Evolutionary conservation across 1,284 basidiomycete species (phyloP).

Genomic region (Phenoliferia sp.): DNA sequence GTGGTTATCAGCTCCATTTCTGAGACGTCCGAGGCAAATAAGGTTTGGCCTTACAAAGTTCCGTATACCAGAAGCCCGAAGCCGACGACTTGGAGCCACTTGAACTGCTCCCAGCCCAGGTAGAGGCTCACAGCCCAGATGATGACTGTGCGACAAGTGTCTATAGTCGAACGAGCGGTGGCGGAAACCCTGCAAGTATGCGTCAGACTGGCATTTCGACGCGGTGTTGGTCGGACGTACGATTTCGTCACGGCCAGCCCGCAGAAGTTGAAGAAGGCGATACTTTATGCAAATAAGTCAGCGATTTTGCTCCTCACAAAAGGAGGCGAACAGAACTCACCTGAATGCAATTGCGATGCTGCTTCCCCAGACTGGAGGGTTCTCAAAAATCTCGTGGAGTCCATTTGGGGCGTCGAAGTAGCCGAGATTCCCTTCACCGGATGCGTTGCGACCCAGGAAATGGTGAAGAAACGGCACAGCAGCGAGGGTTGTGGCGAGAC

Average conservation of each 20-base stretch:
- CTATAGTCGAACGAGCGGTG: conserved; percentile 58
- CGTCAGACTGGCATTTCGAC: not conserved
- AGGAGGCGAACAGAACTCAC: not conserved
- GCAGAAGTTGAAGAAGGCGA: conserved; percentile 91
- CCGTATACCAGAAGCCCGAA: conserved; percentile 85
- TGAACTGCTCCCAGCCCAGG: conserved; percentile 86
- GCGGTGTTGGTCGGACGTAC: not conserved
- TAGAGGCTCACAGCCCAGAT: conserved; percentile 84
- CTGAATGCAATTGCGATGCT: conserved; percentile 54
- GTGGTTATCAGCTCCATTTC: not conserved
- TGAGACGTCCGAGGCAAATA: not conserved
- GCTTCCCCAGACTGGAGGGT: conserved; percentile 69
- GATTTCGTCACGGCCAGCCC: conserved; percentile 78
- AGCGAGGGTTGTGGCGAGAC: conserved; percentile 67
- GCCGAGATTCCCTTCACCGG: conserved; percentile 53
- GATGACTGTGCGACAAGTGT: conserved; percentile 89
- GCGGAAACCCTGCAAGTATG: conserved; percentile 37
- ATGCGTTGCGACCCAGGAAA: conserved; percentile 42
- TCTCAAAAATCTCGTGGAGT: conserved; percentile 80
- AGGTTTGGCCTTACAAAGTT: conserved; percentile 11
- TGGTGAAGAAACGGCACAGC: conserved; percentile 66
- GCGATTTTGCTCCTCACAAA: not conserved
- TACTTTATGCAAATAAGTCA: conserved; percentile 55
- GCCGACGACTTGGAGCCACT: conserved; percentile 82
- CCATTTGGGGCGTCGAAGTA: conserved; percentile 91